Evolutionary conservation across 164 flowering plant genomes (phyloP).

Genomic region (Sextonia rubra): DNA sequence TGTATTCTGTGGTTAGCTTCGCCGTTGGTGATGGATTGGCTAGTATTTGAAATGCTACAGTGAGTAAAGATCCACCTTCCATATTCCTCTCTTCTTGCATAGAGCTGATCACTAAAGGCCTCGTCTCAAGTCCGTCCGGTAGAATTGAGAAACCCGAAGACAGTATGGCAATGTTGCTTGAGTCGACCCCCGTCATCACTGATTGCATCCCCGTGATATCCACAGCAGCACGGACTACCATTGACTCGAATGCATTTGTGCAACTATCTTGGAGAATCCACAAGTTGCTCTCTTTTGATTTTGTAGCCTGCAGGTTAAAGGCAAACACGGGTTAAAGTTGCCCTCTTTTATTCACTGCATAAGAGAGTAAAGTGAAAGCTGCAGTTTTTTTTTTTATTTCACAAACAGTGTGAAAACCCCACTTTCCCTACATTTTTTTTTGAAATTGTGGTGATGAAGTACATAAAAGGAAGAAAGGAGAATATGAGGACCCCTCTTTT

Average conservation of each 20-base stretch:
- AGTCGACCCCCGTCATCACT: constrained; percentile 83
- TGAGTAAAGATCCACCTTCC: constrained; percentile 88
- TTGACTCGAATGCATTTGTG: constrained; percentile 80
- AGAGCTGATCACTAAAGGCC: constrained; percentile 74
- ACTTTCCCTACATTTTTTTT: no score
- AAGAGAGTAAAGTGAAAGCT: no score
- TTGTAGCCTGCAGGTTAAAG: constrained; percentile 42
- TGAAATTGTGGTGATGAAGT: no score
- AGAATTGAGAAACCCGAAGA: constrained; percentile 93
- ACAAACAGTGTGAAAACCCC: no score
- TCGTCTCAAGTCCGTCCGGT: constrained; percentile 76
- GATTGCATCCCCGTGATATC: constrained; percentile 71
- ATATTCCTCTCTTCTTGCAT: constrained; percentile 61
- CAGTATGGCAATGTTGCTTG: constrained; percentile 62
- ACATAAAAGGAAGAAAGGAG: no score
- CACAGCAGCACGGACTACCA: constrained; percentile 76
- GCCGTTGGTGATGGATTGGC: constrained; percentile 61
- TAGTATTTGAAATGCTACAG: constrained; percentile 75
- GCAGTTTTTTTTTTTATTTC: no score
- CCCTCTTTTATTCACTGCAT: no score
- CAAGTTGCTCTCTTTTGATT: constrained; percentile 55
- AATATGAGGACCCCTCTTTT: no score
- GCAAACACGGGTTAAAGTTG: not conserved
- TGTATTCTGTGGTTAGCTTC: constrained; percentile 60
- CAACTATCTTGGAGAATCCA: constrained; percentile 87